Percentiles rank a stretch among this genome's conserved stretches.
Evolutionary conservation across 257 asterid genomes (phyloP).

Genomic region (Fraxinus anomala): DNA sequence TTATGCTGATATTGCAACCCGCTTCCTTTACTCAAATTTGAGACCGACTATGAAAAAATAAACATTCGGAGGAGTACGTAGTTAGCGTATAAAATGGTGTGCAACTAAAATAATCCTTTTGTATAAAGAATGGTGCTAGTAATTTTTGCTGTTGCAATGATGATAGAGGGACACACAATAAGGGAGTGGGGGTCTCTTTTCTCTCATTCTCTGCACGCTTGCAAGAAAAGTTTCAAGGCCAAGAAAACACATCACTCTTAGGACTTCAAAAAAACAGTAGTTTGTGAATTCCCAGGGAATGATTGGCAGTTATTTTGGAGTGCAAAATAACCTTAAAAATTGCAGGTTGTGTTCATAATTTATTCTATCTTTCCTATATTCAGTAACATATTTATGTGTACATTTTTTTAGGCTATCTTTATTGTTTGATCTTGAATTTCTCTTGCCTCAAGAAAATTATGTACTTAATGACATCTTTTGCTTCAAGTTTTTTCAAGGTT

Average conservation of each 20-base stretch:
- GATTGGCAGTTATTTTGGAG: neutral
- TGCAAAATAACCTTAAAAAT: no score
- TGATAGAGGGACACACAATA: conserved; percentile 13
- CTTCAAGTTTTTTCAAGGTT: conserved; percentile 34
- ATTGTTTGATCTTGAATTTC: neutral
- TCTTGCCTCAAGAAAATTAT: neutral
- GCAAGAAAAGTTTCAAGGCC: conserved; percentile 11
- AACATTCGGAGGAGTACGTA: neutral
- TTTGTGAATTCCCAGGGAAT: neutral
- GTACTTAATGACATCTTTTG: conserved; percentile 23
- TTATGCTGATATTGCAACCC: neutral
- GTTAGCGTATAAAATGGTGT: neutral
- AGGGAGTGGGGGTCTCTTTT: neutral
- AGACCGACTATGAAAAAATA: neutral
- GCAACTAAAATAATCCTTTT: neutral
- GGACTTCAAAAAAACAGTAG: neutral
- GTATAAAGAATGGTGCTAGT: neutral
- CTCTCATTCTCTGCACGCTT: conserved; percentile 26
- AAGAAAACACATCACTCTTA: neutral
- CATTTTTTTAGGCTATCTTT: neutral
- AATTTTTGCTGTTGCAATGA: conserved; percentile 12
- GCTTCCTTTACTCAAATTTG: neutral
- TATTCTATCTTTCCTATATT: neutral
- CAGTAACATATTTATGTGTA: neutral
- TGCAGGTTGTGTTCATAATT: neutral